Conservation (phyloP, 1,139 yeast genomes). For the Hemisphaericaspora subhashii region DNA sequence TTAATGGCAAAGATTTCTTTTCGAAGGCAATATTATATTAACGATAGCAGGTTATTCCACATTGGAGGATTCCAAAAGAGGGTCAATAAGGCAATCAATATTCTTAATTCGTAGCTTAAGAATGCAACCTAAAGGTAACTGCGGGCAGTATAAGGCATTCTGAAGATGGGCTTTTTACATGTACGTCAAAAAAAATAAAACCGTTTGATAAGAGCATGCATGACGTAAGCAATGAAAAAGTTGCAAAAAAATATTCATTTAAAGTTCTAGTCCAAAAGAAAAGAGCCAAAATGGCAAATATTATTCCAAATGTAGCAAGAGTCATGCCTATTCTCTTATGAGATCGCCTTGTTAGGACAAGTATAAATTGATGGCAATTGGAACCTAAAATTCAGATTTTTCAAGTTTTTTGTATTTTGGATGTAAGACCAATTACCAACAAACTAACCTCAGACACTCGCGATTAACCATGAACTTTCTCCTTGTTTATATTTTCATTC, state of each 20-base stretch:
- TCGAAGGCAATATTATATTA: no score
- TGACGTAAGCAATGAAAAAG: no score
- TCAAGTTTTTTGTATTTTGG: neutral
- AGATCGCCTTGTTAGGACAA: neutral
- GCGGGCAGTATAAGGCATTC: no score
- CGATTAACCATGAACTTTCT: conserved; percentile 1
- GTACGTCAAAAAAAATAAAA: neutral
- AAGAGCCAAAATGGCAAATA: neutral
- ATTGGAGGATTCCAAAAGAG: no score
- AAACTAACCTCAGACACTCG: neutral
- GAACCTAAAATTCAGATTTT: neutral
- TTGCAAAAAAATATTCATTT: neutral
- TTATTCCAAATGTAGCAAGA: neutral
- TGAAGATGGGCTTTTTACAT: no score
- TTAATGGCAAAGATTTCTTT: no score
- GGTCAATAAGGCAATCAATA: no score
- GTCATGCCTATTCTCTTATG: neutral
- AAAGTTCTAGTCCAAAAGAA: neutral
- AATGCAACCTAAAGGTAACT: no score
- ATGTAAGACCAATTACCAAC: neutral
- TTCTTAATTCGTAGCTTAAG: no score
- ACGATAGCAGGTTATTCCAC: no score
- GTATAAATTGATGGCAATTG: neutral
- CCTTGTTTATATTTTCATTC: neutral
- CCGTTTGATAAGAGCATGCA: neutral